phyloP scores from a whole-genome alignment of 2,329 filamentous ascomycete species.

The Exophiala calicioides region DNA sequence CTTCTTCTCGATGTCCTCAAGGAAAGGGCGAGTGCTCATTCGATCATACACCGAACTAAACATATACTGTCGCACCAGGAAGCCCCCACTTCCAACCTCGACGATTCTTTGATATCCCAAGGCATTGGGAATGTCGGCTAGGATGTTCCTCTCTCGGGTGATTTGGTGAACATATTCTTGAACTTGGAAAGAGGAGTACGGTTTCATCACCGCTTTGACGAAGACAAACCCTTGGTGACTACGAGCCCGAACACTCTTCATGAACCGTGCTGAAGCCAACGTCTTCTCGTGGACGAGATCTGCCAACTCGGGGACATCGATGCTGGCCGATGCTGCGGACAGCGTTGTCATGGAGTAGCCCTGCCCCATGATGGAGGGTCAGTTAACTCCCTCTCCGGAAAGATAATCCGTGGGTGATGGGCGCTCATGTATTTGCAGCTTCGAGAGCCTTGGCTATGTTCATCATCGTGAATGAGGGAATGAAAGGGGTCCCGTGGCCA shows the following conservation, averaged over 20 bases:
- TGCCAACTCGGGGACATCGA: constrained; percentile 88
- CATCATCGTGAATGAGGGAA: background rate
- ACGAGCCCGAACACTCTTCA: constrained; percentile 91
- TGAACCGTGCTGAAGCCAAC: constrained; percentile 87
- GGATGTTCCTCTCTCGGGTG: constrained; percentile 74
- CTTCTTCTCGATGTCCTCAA: constrained; percentile 98
- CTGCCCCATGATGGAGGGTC: constrained; percentile 77
- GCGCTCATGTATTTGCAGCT: too few species aligned
- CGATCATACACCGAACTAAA: constrained; percentile 97
- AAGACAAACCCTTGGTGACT: constrained; percentile 89
- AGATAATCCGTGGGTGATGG: background rate
- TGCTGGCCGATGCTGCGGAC: constrained; percentile 86
- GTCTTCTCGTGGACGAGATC: constrained; percentile 91
- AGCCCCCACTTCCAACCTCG: constrained; percentile 88
- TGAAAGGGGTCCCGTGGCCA: background rate
- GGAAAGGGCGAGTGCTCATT: constrained; percentile 87
- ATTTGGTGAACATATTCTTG: constrained; percentile 76
- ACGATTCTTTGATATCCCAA: constrained; percentile 86
- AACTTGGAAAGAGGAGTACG: constrained; percentile 78
- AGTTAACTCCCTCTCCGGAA: too few species aligned
- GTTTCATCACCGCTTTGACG: constrained; percentile 93
- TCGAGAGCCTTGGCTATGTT: background rate
- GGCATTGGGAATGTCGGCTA: constrained; percentile 86
- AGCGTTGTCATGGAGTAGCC: constrained; percentile 92
- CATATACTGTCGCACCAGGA: constrained; percentile 90